Percentiles rank a stretch among this genome's conserved stretches.
Conservation (phyloP, 2,329 filamentous ascomycete species). For the Alternaria rosae region DNA sequence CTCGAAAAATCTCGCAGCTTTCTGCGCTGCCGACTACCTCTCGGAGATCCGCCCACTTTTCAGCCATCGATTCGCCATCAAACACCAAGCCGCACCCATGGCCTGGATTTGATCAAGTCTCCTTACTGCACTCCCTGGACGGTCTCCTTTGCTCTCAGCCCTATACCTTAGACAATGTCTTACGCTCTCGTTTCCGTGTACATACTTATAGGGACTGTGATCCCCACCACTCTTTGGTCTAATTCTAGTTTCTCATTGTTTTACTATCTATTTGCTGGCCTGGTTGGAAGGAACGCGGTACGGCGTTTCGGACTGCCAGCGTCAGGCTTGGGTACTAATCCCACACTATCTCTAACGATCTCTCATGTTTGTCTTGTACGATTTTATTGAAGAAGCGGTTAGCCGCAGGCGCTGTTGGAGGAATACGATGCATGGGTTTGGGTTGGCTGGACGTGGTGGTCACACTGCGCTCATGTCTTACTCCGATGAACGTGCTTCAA, state of each 20-base stretch:
- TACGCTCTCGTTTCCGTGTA: conserved; percentile 25
- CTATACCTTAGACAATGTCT: conserved; percentile 21
- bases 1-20: conserved; percentile 73
- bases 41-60: conserved; percentile 75
- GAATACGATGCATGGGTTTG: conserved; percentile 12
- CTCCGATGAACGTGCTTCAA: conserved; percentile 12
- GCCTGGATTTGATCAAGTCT: conserved; percentile 44
- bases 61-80: conserved; percentile 28
- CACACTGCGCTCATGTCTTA: conserved; percentile 21
- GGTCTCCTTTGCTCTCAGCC: conserved; percentile 12
- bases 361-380: conserved; percentile 21
- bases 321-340: conserved; percentile 22
- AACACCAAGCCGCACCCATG: conserved; percentile 34
- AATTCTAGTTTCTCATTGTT: conserved; percentile 24
- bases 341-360: conserved; percentile 29
- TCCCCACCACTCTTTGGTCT: conserved; percentile 26
- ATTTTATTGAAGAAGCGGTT: conserved; percentile 8
- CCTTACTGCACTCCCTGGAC: conserved; percentile 2
- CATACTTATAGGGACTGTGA: conserved; percentile 18
- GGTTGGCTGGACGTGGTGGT: conserved; percentile 15
- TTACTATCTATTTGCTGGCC: conserved; percentile 19
- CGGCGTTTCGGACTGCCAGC: conserved; percentile 22
- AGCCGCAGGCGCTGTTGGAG: conserved; percentile 9
- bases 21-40: conserved; percentile 83
- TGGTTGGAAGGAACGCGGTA: conserved; percentile 19